Percentiles rank a stretch among this genome's conserved stretches.
These are phyloP conservation scores for Huiozyma naganishii DNA, from an alignment of 805 yeast genomes.

Conservation along the genomic window DNA sequence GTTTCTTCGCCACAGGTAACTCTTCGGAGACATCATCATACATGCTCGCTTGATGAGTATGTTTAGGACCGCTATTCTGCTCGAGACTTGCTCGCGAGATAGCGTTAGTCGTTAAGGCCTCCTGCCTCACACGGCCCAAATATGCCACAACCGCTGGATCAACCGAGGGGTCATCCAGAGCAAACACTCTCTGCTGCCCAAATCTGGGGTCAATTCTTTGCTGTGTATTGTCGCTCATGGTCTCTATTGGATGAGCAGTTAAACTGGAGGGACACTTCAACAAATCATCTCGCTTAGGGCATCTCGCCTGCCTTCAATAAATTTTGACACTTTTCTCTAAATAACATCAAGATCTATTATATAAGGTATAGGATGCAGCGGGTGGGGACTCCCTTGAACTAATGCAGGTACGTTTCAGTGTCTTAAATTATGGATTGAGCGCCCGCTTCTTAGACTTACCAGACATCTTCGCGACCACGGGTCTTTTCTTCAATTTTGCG, in stretches of 20 bases:
- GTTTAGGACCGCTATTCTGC: neutral
- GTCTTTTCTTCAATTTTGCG: slow-evolving; percentile 40
- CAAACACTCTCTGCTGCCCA: slow-evolving; percentile 25
- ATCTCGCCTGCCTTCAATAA: too few relatives aligned
- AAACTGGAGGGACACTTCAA: too few relatives aligned
- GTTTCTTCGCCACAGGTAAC: neutral
- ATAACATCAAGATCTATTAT: too few relatives aligned
- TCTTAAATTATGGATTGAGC: too few relatives aligned
- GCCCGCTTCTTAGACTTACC: too few relatives aligned
- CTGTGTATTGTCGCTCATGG: neutral
- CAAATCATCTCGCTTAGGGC: too few relatives aligned
- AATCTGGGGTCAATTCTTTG: slow-evolving; percentile 15
- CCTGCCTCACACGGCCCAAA: slow-evolving; percentile 17
- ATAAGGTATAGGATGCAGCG: too few relatives aligned
- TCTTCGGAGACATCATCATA: slow-evolving; percentile 16
- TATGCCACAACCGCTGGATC: slow-evolving; percentile 20
- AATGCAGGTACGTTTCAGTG: too few relatives aligned
- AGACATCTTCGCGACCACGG: slow-evolving; percentile 12
- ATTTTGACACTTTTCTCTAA: too few relatives aligned
- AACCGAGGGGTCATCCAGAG: slow-evolving; percentile 14
- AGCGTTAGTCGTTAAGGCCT: slow-evolving; percentile 18
- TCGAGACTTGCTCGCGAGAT: neutral
- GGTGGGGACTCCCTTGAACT: too few relatives aligned
- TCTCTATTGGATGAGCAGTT: neutral
- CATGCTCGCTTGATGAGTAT: slow-evolving; percentile 12